Base-by-base conservation (phyloP, 495 filamentous ascomycete genomes). In the Penicillium daleae region DNA sequence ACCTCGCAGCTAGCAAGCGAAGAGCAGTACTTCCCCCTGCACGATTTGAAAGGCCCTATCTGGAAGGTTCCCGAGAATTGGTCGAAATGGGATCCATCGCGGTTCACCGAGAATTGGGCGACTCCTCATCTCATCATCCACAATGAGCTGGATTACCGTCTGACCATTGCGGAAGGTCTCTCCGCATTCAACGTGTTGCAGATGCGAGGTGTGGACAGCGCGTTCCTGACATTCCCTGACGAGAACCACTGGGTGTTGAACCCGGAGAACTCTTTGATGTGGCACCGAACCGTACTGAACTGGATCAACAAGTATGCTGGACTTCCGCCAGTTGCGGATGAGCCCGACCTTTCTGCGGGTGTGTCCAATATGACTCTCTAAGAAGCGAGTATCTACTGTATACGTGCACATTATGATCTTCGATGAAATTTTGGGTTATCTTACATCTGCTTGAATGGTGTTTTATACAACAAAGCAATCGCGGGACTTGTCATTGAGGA, bases 61-160 rank as follows among this genome's bases (percentile, higher is more conserved):
- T 93, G 90, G 84, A 81, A 80, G 46, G 85, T 88, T 4, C 88
- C 91, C 63, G 87, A 85, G 42, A 84, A 82, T 9, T 98, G 93
- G 83, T 85, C 86, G 62, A 81, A 86, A 60, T 98, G 92, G 92
- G 90, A 96, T 73, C 94, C 94, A 0, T 86, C 90, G 2, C 76
- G 77, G 27, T 83, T 84, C 72, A 80, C 86, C 0, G 81, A 84
- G 48, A 81, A 89, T 61, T 97, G 94, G 94, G 81, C 83, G 1
- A 98, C 94, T 7, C 94, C 94, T 10, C 87, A 94, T 70, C 79
- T 96, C 61, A 84, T 97, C 64, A 93, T 98, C 57, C 94, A 97
- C 76, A 93, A 87, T 71, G 92, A 95, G 68, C 83, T 96, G 21
- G 94, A 98, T 74, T 98, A 97, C 72, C 85, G 94, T 17, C 77